Percentiles rank a stretch among this genome's conserved stretches.
Conservation (phyloP, 179 eudicot species). For the Dionaea muscipula region DNA sequence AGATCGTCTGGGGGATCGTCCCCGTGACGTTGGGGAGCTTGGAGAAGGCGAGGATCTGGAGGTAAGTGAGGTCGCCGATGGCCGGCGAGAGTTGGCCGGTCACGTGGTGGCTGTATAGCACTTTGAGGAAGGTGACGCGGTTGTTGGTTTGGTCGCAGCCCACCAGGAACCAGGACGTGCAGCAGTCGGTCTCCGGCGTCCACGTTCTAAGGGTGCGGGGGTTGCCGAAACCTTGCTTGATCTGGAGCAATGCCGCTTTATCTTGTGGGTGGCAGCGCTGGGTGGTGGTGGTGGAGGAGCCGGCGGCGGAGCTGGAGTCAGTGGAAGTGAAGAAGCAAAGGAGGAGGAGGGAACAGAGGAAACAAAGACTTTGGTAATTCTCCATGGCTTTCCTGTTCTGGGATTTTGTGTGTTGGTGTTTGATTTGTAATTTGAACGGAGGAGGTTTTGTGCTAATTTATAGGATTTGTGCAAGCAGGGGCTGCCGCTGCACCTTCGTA, state of each 20-base stretch:
- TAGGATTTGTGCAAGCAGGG: too few species aligned
- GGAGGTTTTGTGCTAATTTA: too few species aligned
- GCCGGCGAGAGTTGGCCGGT: slow-evolving; percentile 22
- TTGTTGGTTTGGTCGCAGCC: slow-evolving; percentile 22
- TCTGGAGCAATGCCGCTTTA: slow-evolving; percentile 33
- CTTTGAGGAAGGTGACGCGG: slow-evolving; percentile 25
- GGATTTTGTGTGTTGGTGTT: too few species aligned
- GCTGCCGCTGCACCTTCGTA: too few species aligned
- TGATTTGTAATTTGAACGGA: too few species aligned
- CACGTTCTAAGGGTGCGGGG: slow-evolving; percentile 17
- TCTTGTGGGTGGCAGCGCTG: slow-evolving; percentile 31
- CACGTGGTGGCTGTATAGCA: slow-evolving; percentile 14
- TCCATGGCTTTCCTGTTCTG: too few species aligned
- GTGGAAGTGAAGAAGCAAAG: not conserved
- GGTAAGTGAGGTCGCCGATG: slow-evolving; percentile 26
- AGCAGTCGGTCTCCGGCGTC: slow-evolving; percentile 21
- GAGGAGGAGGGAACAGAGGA: not conserved
- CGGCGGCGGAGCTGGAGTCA: not conserved
- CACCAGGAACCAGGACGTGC: slow-evolving; percentile 28
- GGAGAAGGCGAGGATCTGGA: slow-evolving; percentile 16
- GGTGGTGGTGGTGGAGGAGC: not conserved
- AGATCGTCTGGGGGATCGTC: slow-evolving; percentile 23
- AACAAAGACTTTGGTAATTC: not conserved
- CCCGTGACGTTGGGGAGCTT: slow-evolving; percentile 23
- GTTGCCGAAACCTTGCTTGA: slow-evolving; percentile 26